Evolutionary conservation across 1,139 yeast species (phyloP), one percentile per base, ranked within the genome.

Genomic region (Hansenula sp.): DNA sequence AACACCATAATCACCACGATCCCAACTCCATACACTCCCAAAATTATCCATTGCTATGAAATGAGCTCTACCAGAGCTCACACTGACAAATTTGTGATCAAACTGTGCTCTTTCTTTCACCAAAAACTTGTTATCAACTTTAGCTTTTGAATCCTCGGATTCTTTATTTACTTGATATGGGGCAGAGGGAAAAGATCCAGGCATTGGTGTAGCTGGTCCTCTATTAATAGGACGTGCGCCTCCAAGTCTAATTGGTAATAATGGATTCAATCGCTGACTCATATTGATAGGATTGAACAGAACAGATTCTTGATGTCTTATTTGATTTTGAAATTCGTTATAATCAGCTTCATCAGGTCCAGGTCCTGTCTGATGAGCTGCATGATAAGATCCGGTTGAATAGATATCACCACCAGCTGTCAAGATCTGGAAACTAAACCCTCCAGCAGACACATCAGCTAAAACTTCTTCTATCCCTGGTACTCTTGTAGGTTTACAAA

Each of bases 1-100:
- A 2, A 78, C 69, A 0, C 88, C 92, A 34, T 53, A 57, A 24
- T 64, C 59, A 9, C 66, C 61, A 6, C 68, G 61, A 54, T 83
- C 94, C 90, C 92, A 83, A 0, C 78, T 68, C 68, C 78, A 82
- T 1, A 84, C 50, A 11, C 64, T 58, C 34, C 75, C 72, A 1
- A 62, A 41, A n/a, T 68, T 62, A 49, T 79, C 86, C 38, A 83
- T 59, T 0, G 82, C 92, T 12, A 83, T 60, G 36, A 83, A 70
- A 57, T 82, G 90, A 33, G 75, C 68, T 45, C 94, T 61, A 0
- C 94, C 94, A 33, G 85, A 73, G 13, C 81, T 69, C 3, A 83
- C 68, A 3, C 79, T 68, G 2, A 72, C 56, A 38, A 82, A 66
- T 43, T 61, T 66, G 8, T 56, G 48, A 4, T 55, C 38, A 32